phyloP scores from a whole-genome alignment of 1,284 basidiomycete species.

The Sphaerobolus stellatus region DNA sequence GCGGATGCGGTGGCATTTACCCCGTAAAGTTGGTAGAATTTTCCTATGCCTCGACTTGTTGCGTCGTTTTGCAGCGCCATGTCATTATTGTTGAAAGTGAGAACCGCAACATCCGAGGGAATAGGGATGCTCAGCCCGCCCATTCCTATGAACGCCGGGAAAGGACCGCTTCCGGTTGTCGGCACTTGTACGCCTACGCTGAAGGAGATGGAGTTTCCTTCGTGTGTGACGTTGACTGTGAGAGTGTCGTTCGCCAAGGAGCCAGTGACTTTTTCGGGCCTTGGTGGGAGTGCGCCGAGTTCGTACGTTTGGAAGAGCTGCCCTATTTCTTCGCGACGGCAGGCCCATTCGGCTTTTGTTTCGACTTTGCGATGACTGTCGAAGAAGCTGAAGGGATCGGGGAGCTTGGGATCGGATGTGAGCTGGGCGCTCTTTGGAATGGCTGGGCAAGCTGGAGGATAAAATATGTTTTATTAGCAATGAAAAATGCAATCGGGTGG shows the following conservation, averaged over 20 bases:
- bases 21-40: conserved; percentile 55
- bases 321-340: conserved; percentile 47
- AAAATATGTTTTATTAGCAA: too few relatives aligned
- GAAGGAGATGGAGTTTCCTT: conserved; percentile 46
- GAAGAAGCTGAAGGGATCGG: conserved; percentile 50
- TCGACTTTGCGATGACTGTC: conserved; percentile 36
- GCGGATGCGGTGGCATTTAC: conserved; percentile 39
- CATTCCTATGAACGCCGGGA: conserved; percentile 51
- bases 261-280: conserved; percentile 40
- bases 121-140: conserved; percentile 51
- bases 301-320: conserved; percentile 51
- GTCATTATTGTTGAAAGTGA: conserved; percentile 50
- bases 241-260: conserved; percentile 37
- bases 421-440: too few relatives aligned
- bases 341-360: conserved; percentile 46
- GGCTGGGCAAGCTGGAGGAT: too few relatives aligned
- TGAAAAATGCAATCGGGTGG: too few relatives aligned
- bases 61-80: conserved; percentile 46
- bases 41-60: conserved; percentile 48
- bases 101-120: conserved; percentile 45
- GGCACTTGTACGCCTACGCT: conserved; percentile 42
- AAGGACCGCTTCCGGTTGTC: conserved; percentile 42
- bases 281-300: conserved; percentile 44
- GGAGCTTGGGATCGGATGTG: conserved; percentile 35
- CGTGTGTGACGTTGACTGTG: conserved; percentile 42